Conservation (phyloP, 2,329 filamentous ascomycete species). For the Penicillium olsonii region DNA sequence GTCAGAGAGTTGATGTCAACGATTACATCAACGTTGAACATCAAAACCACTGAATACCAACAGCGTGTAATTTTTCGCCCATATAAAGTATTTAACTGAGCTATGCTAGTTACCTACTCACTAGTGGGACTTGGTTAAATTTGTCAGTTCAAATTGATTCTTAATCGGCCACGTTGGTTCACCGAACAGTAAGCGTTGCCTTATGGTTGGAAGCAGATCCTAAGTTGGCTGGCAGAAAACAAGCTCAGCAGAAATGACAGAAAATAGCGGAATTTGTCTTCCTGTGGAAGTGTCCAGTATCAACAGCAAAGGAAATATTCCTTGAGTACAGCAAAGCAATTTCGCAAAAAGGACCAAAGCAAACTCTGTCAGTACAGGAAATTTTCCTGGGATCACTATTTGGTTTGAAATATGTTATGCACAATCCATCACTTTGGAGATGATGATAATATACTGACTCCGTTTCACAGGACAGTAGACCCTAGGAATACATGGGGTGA, state of each 20-base stretch:
- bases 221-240: neutral
- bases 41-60: neutral
- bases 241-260: neutral
- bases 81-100: neutral
- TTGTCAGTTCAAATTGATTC: neutral
- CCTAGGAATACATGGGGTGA: neutral
- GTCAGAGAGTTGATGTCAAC: neutral
- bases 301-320: neutral
- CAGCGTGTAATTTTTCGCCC: neutral
- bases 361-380: neutral
- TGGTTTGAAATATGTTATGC: neutral
- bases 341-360: neutral
- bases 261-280: neutral
- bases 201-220: neutral
- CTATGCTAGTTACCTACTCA: neutral
- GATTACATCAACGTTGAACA: neutral
- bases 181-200: neutral
- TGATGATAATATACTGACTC: neutral
- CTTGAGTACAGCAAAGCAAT: neutral
- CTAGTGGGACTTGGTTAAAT: neutral
- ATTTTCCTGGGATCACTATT: neutral
- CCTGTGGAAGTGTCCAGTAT: neutral
- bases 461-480: neutral
- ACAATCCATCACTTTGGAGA: neutral
- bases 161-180: neutral